phyloP scores from a whole-genome alignment of 2,329 filamentous ascomycete genomes.

The Leptosphaerulina australis region DNA sequence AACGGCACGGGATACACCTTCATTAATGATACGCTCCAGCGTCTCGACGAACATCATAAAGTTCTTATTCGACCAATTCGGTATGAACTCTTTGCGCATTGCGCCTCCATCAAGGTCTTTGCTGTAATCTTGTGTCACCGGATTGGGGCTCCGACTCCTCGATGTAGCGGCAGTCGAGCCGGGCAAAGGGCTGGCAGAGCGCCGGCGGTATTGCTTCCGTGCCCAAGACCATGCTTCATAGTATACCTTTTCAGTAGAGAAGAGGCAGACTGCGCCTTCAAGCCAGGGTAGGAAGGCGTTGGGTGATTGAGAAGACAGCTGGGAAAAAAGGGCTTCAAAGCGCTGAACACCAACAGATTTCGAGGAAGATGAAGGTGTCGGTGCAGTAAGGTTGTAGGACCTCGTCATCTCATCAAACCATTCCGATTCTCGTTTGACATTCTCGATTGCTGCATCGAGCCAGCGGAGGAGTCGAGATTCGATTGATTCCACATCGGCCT shows the following conservation, averaged over 20 bases:
- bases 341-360: constrained; percentile 39
- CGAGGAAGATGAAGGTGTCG: background rate
- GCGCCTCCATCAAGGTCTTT: constrained; percentile 69
- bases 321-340: constrained; percentile 38
- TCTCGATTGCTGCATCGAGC: constrained; percentile 41
- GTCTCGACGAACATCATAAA: constrained; percentile 65
- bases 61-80: constrained; percentile 69
- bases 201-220: constrained; percentile 29
- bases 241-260: constrained; percentile 45
- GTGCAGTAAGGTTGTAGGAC: constrained; percentile 22
- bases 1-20: constrained; percentile 37
- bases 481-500: constrained; percentile 22
- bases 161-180: background rate
- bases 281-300: constrained; percentile 40
- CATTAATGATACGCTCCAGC: constrained; percentile 62
- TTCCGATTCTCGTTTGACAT: constrained; percentile 39
- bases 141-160: background rate
- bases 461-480: constrained; percentile 36
- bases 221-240: constrained; percentile 46
- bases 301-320: constrained; percentile 11
- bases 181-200: constrained; percentile 22
- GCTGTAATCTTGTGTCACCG: constrained; percentile 7
- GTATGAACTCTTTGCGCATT: constrained; percentile 68
- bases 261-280: constrained; percentile 41
- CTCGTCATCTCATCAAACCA: constrained; percentile 43